A percentile compares a stretch with the other conserved stretches of the same genome.
phyloP scores from a whole-genome alignment of 306 rosid genomes.

The Gleditsia sinensis region DNA sequence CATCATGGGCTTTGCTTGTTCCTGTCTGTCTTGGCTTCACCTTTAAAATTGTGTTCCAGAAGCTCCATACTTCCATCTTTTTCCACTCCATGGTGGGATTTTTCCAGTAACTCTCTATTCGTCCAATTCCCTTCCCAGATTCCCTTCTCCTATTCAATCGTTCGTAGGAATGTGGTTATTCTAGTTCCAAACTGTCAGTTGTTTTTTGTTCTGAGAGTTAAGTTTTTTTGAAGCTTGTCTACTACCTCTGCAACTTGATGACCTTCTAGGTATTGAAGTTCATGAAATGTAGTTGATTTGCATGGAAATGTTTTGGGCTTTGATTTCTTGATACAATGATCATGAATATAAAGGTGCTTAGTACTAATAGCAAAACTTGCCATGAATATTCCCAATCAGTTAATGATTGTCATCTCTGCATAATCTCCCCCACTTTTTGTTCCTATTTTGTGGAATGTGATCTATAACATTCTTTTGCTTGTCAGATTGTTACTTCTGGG shows the following conservation, averaged over 20 bases:
- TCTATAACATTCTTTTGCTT: not conserved
- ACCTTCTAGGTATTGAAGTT: not conserved
- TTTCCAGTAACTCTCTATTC: slow-evolving; percentile 6
- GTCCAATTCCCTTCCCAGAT: not conserved
- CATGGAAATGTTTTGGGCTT: not conserved
- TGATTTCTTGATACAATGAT: not conserved
- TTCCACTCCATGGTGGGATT: not conserved
- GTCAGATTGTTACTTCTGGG: not conserved
- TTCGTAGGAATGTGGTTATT: not conserved
- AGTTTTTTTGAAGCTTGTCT: slow-evolving; percentile 14
- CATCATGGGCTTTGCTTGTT: slow-evolving; percentile 20
- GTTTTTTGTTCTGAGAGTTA: not conserved
- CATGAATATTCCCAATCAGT: not conserved
- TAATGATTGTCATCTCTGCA: not conserved
- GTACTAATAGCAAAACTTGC: not conserved
- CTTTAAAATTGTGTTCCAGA: not conserved
- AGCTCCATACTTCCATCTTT: slow-evolving; percentile 26
- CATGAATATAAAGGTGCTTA: not conserved
- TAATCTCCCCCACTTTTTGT: not conserved
- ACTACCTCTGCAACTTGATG: slow-evolving; percentile 20
- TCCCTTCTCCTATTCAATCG: not conserved
- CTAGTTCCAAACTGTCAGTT: not conserved
- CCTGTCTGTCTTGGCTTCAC: slow-evolving; percentile 21
- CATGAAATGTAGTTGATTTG: slow-evolving; percentile 2
- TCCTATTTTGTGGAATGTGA: slow-evolving; percentile 7